Percentiles rank a stretch among this genome's conserved stretches.
phyloP scores from a whole-genome alignment of 2,329 filamentous ascomycete species.

The Celoporthe dispersa region DNA sequence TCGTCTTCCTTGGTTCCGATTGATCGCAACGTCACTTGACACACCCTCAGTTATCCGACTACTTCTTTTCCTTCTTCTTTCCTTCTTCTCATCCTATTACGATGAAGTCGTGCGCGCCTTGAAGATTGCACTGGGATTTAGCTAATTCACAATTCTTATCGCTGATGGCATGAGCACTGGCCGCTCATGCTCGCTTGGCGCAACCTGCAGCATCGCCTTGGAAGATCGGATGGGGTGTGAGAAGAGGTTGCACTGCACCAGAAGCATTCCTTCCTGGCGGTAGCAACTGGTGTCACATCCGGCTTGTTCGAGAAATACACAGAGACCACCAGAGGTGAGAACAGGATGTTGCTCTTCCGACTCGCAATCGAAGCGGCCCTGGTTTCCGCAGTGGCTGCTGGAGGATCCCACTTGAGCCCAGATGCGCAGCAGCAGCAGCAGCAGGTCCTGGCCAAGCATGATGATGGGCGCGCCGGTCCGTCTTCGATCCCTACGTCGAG shows the following conservation, averaged over 20 bases:
- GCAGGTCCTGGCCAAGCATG: conserved; percentile 3
- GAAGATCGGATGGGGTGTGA: not conserved
- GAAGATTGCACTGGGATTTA: not conserved
- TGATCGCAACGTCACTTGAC: not conserved
- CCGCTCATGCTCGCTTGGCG: not conserved
- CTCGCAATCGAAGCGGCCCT: conserved; percentile 5
- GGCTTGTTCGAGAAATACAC: not conserved
- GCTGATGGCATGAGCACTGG: conserved; percentile 66
- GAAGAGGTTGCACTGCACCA: not conserved
- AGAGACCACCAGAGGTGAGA: not conserved
- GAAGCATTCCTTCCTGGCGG: not conserved
- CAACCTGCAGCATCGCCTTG: not conserved
- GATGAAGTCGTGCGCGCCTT: not conserved
- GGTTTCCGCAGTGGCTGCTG: conserved; percentile 13
- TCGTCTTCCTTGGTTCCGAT: not conserved
- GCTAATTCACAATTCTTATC: not conserved
- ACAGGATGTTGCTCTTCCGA: conserved; percentile 12
- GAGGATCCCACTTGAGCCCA: not conserved
- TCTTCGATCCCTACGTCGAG: not conserved
- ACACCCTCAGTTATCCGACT: not conserved
- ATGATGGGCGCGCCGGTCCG: not conserved
- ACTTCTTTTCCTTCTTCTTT: not conserved
- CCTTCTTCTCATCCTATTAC: not conserved
- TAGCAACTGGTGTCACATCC: not conserved
- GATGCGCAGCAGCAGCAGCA: conserved; percentile 9